Percentiles rank a stretch among this genome's conserved stretches.
Conservation (phyloP, 2,329 filamentous ascomycete species). For the Tolypocladium amazonense region DNA sequence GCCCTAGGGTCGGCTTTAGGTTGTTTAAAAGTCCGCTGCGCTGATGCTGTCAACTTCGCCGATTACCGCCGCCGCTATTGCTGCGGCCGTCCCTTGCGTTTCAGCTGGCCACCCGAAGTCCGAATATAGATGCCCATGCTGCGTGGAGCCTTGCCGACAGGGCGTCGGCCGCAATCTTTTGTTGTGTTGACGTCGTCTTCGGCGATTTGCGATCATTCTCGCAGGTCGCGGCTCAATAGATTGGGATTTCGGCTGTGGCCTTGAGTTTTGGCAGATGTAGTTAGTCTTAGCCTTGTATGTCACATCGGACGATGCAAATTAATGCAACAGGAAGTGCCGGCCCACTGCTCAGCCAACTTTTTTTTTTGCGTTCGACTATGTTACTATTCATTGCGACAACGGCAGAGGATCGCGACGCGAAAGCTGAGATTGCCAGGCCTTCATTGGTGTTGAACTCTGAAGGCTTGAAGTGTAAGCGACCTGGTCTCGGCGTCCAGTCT, state of each 20-base stretch:
- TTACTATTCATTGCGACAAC: background rate
- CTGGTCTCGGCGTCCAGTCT: background rate
- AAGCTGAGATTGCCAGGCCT: background rate
- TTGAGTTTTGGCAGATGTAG: background rate
- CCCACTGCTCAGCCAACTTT: background rate
- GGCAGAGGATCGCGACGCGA: background rate
- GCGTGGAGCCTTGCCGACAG: background rate
- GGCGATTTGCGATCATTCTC: background rate
- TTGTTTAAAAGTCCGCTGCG: background rate
- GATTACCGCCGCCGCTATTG: background rate
- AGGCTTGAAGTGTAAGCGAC: background rate
- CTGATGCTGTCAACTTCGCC: background rate
- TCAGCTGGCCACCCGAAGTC: too few relatives aligned
- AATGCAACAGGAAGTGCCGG: background rate
- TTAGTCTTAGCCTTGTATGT: background rate
- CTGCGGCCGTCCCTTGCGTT: background rate
- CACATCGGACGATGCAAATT: background rate
- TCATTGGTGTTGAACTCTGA: background rate
- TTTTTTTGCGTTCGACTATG: background rate
- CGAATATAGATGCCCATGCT: background rate
- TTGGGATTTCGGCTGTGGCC: background rate
- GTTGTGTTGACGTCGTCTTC: background rate
- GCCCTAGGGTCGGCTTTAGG: background rate
- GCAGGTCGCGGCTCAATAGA: background rate
- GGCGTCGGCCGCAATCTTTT: background rate